Evolutionary conservation across 2,329 filamentous ascomycete species (phyloP).

Genomic region (Dryadomyces quercivorus): DNA sequence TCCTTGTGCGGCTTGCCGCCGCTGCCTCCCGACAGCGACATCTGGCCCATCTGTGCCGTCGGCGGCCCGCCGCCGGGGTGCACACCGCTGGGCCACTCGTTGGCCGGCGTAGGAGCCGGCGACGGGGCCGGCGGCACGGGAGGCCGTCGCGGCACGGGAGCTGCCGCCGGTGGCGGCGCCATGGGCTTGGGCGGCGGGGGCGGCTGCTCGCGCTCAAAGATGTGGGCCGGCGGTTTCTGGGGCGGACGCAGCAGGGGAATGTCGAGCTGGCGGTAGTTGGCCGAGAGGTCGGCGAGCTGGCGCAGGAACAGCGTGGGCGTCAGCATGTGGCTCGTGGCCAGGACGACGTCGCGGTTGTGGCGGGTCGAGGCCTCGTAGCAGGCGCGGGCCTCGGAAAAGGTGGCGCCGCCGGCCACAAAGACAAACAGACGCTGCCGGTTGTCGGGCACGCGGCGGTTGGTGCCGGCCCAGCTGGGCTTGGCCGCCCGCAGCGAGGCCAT

Average conservation of each 20-base stretch:
- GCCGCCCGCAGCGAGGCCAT: conserved; percentile 73
- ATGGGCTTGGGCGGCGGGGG: conserved; percentile 31
- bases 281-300: conserved; percentile 69
- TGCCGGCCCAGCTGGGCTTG: conserved; percentile 90
- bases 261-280: conserved; percentile 62
- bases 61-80: conserved; percentile 20
- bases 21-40: conserved; percentile 29
- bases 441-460: conserved; percentile 60
- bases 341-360: conserved; percentile 69
- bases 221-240: conserved; percentile 70
- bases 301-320: conserved; percentile 72
- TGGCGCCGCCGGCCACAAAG: conserved; percentile 91
- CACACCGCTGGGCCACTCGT: not conserved
- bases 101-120: no score
- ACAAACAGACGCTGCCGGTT: conserved; percentile 85
- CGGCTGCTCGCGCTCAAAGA: conserved; percentile 63
- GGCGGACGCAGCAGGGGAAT: conserved; percentile 71
- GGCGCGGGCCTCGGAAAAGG: conserved; percentile 75
- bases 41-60: conserved; percentile 40
- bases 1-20: conserved; percentile 31
- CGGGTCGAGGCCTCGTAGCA: conserved; percentile 77
- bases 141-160: not conserved
- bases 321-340: conserved; percentile 86
- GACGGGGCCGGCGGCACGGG: not conserved
- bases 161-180: conserved; percentile 1